Conservation (phyloP, 2,329 filamentous ascomycete species). For the Venturia carpophila region DNA sequence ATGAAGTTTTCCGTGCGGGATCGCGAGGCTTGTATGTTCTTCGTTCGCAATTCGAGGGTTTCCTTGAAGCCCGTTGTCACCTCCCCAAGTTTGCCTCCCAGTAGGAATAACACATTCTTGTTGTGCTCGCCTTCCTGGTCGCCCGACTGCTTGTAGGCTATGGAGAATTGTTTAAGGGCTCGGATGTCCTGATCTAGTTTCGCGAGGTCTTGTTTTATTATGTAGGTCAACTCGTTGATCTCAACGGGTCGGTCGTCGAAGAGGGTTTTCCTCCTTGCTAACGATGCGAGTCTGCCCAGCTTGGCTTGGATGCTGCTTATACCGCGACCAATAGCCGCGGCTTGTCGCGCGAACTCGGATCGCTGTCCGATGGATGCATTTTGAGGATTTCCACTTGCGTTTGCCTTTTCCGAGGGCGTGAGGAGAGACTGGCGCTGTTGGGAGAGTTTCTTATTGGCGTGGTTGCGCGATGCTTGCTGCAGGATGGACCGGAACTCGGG, state of each 20-base stretch:
- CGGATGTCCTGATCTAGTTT: constrained; percentile 81
- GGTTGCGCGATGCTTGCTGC: constrained; percentile 71
- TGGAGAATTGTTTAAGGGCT: constrained; percentile 67
- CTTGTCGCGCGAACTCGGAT: constrained; percentile 88
- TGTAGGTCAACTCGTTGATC: constrained; percentile 92
- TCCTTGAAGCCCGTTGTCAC: constrained; percentile 96
- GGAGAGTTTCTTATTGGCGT: constrained; percentile 63
- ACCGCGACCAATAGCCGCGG: constrained; percentile 83
- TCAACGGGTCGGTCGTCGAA: constrained; percentile 96
- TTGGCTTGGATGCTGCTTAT: constrained; percentile 93
- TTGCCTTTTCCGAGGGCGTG: constrained; percentile 55
- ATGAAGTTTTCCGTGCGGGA: constrained; percentile 96
- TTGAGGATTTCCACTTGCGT: constrained; percentile 45
- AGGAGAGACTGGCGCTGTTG: constrained; percentile 75
- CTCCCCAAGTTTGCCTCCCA: constrained; percentile 86
- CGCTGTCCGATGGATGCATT: constrained; percentile 38
- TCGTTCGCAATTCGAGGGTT: constrained; percentile 88
- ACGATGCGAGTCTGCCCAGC: constrained; percentile 82
- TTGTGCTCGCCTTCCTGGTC: constrained; percentile 93
- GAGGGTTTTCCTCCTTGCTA: constrained; percentile 92
- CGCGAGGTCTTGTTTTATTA: constrained; percentile 95
- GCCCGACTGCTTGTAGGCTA: constrained; percentile 52
- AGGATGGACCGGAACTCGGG: constrained; percentile 91
- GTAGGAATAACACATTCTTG: constrained; percentile 88
- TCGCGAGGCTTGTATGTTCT: constrained; percentile 92